Evolutionary conservation across 1,284 basidiomycete genomes (phyloP), one percentile per base, ranked within the genome.

Genomic region (Boletus hoseneyae): DNA sequence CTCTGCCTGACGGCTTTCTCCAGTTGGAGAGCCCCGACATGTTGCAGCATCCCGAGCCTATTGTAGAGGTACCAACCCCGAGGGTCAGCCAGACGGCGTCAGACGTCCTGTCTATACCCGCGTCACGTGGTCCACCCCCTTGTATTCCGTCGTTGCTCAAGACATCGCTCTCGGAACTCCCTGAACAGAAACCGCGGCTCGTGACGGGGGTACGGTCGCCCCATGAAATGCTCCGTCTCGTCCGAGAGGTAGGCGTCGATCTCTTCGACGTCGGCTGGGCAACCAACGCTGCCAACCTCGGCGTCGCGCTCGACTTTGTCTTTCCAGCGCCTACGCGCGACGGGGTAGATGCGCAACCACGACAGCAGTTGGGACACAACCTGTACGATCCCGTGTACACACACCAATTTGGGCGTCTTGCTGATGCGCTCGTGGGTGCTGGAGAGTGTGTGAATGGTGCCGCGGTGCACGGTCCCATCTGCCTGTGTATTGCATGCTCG

Each of bases 231-330:
- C 77, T 93, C 3, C 67, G 66, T 7, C 75, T 90, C 21, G 74
- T 91, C 25, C 68, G 70, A 3, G 73, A 79, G 40, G 73, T 84
- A 4, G 90, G 90, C 0, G 63, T 88, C 12, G 90, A 93, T 60
- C 56, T 91, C 0, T 85, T 92, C 53, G 88, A 90, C 57, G 76
- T 78, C 0, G 72, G 73, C 11, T 92, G 85, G 82, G 87, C 81
- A 0, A 79, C 84, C 57, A 65, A 74, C 11, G 79, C 81, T 1
- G 85, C 85, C 6, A 73, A 82, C 50, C 61, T 80, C 16, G 90
- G 90, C 15, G 68, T 92, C 23, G 86, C 83, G 0, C 70, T 93
- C 4, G 88, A 91, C 59, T 91, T 93, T 64, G 61, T 61, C 3
- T 93, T 93, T 63, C 88, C 89, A 0, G 73, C 71, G 1, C 64